phyloP scores from a whole-genome alignment of 202 grass and related monocot species.

The Tripidium arundinaceum region DNA sequence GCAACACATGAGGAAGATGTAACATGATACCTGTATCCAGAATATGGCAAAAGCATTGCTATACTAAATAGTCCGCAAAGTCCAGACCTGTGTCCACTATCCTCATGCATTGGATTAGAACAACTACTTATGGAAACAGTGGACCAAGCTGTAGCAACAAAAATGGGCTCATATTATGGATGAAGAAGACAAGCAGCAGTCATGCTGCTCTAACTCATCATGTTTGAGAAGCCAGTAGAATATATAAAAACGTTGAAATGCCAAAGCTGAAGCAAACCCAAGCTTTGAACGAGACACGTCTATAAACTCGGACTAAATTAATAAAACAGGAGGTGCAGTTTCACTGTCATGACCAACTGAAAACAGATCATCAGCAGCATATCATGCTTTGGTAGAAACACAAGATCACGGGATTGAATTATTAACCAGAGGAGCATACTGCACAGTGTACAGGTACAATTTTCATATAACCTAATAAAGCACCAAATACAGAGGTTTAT shows the following conservation, averaged over 20 bases:
- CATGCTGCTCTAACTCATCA: background rate
- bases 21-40: background rate
- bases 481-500: background rate
- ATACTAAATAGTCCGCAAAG: background rate
- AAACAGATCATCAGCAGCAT: background rate
- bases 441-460: conserved; percentile 18
- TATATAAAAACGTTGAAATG: background rate
- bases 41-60: background rate
- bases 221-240: background rate
- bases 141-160: background rate
- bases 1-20: background rate
- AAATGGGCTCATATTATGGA: background rate
- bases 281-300: background rate
- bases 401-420: background rate
- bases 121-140: background rate
- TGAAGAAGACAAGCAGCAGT: background rate
- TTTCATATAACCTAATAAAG: conserved; percentile 2
- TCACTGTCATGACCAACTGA: background rate
- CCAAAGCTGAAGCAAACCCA: background rate
- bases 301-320: background rate
- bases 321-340: background rate
- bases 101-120: background rate
- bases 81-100: background rate
- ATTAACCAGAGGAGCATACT: conserved; percentile 15
- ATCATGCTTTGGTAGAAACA: conserved; percentile 1